Evolutionary conservation across 2,329 filamentous ascomycete genomes (phyloP), one percentile per base, ranked within the genome.

Genomic region (Clarireedia paspali): DNA sequence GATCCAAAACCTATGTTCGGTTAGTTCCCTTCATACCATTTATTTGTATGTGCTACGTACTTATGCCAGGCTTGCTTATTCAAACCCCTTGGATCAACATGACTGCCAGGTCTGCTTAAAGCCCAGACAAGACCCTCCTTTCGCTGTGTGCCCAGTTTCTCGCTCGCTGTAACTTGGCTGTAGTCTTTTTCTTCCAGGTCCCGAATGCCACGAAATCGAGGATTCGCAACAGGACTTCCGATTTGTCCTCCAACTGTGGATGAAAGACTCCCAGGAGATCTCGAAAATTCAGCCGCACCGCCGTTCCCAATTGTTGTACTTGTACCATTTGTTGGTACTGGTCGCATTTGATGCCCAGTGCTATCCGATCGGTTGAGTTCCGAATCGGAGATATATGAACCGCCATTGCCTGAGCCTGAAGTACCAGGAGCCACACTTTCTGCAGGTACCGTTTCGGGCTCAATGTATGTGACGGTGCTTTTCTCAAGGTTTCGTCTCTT

Each of bases 61-160:
- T 99, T 99, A 72, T 99, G 94, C 94, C 94, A 99, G 50, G 90
- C 91, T 72, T 95, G 91, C 70, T 97, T 96, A 68, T 96, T 97
- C 64, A 99, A 77, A 17, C 90, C 91, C 64, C 94, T 90, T 9
- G 94, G 94, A 70, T 99, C 95, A 27, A 94, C 91, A 70, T 99
- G 94, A 56, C 90, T 92, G 17, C 91, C 91, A 3, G 92, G 92
- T 60, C 90, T 83, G 68, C 92, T 97, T 46, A 97, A 75, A 26
- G 95, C 91, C 94, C 94, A 99, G 6, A 99, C 73, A 9, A 99
- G 77, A 5, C 94, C 95, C 74, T 99, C 94, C 69, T 97, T 99
- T 46, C 89, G 83, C 63, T 92, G 87, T 47, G 86, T 80, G 4
- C 79, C 80, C 62, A 77, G 77, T 58, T 79, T 78, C 47, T 87